These are phyloP conservation scores for Phytopythium oedochilum DNA, from an alignment of 352 stramenopile species.

Conservation along the genomic window DNA sequence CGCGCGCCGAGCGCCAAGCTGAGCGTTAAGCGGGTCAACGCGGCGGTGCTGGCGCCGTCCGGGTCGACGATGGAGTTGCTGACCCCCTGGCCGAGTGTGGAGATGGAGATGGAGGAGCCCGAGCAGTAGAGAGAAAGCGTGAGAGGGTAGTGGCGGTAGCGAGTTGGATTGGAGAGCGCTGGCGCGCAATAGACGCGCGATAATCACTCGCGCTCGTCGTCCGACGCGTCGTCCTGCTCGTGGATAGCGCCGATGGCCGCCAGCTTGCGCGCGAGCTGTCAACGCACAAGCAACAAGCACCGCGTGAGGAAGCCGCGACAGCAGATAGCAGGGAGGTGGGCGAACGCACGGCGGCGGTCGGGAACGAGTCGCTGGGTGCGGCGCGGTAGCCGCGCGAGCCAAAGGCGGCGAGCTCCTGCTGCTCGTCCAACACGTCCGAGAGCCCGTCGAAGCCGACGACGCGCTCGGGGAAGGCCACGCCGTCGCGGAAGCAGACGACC, in stretches of 20 bases:
- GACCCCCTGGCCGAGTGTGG: neutral
- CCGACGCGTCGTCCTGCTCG: constrained; percentile 30
- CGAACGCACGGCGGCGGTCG: constrained; percentile 43
- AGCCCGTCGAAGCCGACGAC: constrained; percentile 94
- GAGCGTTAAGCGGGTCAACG: neutral
- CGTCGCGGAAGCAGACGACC: constrained; percentile 90
- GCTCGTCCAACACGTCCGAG: constrained; percentile 69
- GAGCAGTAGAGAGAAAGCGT: neutral
- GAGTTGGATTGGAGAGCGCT: neutral
- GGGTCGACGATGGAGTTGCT: constrained; percentile 4
- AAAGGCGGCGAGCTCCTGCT: constrained; percentile 31
- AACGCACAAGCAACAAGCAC: too few species aligned
- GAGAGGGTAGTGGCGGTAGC: neutral
- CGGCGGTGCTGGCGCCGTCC: neutral
- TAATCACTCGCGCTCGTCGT: constrained; percentile 22
- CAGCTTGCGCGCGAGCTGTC: constrained; percentile 55
- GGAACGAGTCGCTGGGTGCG: constrained; percentile 52
- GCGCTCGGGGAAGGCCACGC: constrained; percentile 86
- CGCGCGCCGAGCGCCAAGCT: neutral
- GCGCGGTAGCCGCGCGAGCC: constrained; percentile 26
- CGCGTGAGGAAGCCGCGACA: too few species aligned
- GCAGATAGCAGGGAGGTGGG: neutral
- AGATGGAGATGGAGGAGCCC: neutral
- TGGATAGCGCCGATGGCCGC: constrained; percentile 55
- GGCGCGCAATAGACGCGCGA: neutral